These are phyloP conservation scores for Trichoderma koningii DNA, from an alignment of 2,329 filamentous ascomycete species.

Conservation along the genomic window DNA sequence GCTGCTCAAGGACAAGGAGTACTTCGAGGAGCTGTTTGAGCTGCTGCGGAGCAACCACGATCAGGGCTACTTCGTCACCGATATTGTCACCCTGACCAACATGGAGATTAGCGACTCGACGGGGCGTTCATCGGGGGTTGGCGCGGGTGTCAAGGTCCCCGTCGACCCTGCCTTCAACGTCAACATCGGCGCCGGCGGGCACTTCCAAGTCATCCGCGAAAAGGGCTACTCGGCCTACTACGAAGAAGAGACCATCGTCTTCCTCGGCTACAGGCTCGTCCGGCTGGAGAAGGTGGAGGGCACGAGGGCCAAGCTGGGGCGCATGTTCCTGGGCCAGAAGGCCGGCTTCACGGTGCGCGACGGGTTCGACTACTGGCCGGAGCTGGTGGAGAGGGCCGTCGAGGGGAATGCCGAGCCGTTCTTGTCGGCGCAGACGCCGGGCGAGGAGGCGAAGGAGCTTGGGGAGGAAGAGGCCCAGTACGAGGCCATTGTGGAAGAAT, in stretches of 20 bases:
- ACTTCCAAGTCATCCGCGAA: slow-evolving; percentile 31
- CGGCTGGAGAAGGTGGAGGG: slow-evolving; percentile 36
- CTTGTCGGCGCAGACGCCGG: slow-evolving; percentile 24
- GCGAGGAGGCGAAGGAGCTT: slow-evolving; percentile 20
- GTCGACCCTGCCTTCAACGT: slow-evolving; percentile 32
- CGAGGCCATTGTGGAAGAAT: slow-evolving; percentile 29
- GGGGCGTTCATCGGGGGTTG: slow-evolving; percentile 23
- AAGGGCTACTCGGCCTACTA: slow-evolving; percentile 33
- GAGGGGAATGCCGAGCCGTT: slow-evolving; percentile 33
- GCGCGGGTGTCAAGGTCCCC: slow-evolving; percentile 29
- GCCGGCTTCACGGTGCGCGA: slow-evolving; percentile 35
- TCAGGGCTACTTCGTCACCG: slow-evolving; percentile 37
- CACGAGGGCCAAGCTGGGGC: slow-evolving; percentile 33
- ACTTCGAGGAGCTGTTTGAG: slow-evolving; percentile 36
- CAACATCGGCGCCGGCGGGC: slow-evolving; percentile 30
- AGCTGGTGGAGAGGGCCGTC: slow-evolving; percentile 34
- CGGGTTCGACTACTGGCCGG: slow-evolving; percentile 36
- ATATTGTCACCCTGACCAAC: slow-evolving; percentile 36
- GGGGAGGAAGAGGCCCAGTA: slow-evolving; percentile 16
- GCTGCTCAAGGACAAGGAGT: slow-evolving; percentile 34
- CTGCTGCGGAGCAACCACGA: slow-evolving; percentile 32
- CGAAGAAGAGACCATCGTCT: slow-evolving; percentile 37
- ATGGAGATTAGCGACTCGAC: slow-evolving; percentile 32
- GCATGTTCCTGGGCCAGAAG: slow-evolving; percentile 51
- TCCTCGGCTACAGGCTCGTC: slow-evolving; percentile 36